Conservation (phyloP, 805 yeast species). For the Wickerhamiella cacticola region DNA sequence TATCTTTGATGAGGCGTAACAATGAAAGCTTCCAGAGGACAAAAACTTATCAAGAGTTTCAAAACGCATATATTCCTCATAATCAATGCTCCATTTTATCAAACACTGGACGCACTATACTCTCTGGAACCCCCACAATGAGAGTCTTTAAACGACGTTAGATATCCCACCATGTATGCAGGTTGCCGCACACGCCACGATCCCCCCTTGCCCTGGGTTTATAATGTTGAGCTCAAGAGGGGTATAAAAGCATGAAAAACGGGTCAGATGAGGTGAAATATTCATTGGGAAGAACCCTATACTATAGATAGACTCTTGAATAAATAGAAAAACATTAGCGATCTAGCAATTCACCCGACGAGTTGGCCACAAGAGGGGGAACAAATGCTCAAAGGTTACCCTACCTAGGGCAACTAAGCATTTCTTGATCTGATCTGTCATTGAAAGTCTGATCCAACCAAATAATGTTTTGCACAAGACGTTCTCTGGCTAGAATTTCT, state of each 20-base stretch:
- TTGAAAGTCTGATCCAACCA: neutral
- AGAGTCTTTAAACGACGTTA: too few species aligned
- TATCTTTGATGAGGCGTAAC: too few species aligned
- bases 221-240: conserved; percentile 1
- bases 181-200: neutral
- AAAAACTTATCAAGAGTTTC: too few species aligned
- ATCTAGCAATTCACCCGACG: neutral
- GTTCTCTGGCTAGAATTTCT: conserved; percentile 1
- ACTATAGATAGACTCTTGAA: neutral
- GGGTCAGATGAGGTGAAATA: neutral
- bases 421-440: conserved; percentile 2
- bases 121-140: neutral
- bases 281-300: neutral
- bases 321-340: neutral
- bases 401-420: conserved; percentile 4
- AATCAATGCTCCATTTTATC: too few species aligned
- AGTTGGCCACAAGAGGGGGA: too few species aligned
- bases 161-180: neutral
- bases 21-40: too few species aligned
- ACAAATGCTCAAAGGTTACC: too few species aligned
- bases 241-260: neutral
- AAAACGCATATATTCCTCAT: too few species aligned
- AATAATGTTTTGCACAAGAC: conserved; percentile 5
- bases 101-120: too few species aligned
- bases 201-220: conserved; percentile 1